Base-by-base conservation (phyloP, 2,329 filamentous ascomycete species). In the Hypoxylon sp. region DNA sequence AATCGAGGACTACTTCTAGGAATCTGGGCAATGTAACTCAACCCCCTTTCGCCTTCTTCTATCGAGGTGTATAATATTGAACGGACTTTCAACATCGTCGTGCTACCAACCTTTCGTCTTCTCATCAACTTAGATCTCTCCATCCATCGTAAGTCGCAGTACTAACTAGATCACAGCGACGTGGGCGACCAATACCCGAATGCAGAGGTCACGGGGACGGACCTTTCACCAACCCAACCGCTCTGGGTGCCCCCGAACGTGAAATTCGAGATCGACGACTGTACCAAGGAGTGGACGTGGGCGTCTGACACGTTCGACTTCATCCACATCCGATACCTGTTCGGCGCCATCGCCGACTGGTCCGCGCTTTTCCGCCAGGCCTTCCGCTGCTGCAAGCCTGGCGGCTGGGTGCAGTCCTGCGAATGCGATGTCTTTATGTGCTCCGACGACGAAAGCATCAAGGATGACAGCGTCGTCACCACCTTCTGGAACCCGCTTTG, bases 181-280 rank as follows among this genome's bases (percentile, higher is more conserved):
- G 44, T 60, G 11, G 56, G 56, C 35, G 56, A 60, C 17, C 46
- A 60, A 2, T 81, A 85, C 58, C 84, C 85, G 21, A 76, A 81
- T 57, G 82, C 77, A 39, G 80, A 76, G 79, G 86, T 78, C 3
- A 82, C 83, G 35, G 87, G 87, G 8, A 84, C 86, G 5, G 87
- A 89, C 70, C 79, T 89, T 1, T 87, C 85, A 11, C 86, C 87
- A 0, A 87, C 88, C 11, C 87, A 89, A 65, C 87, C 87, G 2
- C 79, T 79, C 15, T 86, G 80, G 76, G 84, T 89, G 3, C 87
- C 88, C 3, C 82, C 83, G 48, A 91, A 91, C 72, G 85, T 89
- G 44, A 84, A 86, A 70, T 91, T 91, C 70, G 83, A 89, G 68
- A 84, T 91, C 48, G 88, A 90, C 75, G 88, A 91, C 72, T 85